Conservation (phyloP, 306 rosid species). For the Myrica gale region DNA sequence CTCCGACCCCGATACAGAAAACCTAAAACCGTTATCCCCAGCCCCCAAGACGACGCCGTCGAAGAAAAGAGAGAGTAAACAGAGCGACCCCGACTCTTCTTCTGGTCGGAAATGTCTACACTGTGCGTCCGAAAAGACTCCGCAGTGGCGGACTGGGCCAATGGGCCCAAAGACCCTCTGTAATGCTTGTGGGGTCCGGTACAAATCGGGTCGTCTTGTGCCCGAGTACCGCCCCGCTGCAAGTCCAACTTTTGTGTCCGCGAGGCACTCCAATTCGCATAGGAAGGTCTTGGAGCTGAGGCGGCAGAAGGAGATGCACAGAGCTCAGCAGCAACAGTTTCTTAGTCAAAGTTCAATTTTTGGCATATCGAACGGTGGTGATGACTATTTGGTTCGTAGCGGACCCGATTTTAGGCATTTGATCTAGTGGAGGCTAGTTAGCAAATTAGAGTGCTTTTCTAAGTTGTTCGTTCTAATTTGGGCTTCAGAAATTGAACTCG, state of each 20-base stretch:
- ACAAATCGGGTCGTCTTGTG: slow-evolving; percentile 62
- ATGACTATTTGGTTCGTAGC: slow-evolving; percentile 58
- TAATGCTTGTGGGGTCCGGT: slow-evolving; percentile 73
- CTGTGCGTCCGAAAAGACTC: slow-evolving; percentile 67
- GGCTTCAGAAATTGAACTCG: slow-evolving; percentile 44
- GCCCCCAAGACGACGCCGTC: background rate
- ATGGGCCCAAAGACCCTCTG: slow-evolving; percentile 75
- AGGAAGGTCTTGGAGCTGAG: slow-evolving; percentile 69
- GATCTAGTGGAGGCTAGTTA: slow-evolving; percentile 49
- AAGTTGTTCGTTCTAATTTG: slow-evolving; percentile 29
- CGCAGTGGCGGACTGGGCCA: slow-evolving; percentile 77
- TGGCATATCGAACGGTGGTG: slow-evolving; percentile 76
- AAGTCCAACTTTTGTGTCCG: slow-evolving; percentile 58
- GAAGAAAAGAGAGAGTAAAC: slow-evolving; percentile 42
- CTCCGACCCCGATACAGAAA: slow-evolving; percentile 13
- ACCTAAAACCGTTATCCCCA: slow-evolving; percentile 14
- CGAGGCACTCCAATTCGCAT: slow-evolving; percentile 70
- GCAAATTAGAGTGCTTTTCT: slow-evolving; percentile 37
- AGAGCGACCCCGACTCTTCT: slow-evolving; percentile 28
- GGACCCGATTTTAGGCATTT: slow-evolving; percentile 68
- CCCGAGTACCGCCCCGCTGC: slow-evolving; percentile 73
- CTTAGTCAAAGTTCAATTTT: slow-evolving; percentile 64
- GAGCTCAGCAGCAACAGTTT: slow-evolving; percentile 44
- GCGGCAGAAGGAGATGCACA: slow-evolving; percentile 57
- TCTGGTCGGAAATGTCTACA: slow-evolving; percentile 60